These are phyloP conservation scores for Syzygium oleosum DNA, from an alignment of 345 rosid species.

Conservation along the genomic window DNA sequence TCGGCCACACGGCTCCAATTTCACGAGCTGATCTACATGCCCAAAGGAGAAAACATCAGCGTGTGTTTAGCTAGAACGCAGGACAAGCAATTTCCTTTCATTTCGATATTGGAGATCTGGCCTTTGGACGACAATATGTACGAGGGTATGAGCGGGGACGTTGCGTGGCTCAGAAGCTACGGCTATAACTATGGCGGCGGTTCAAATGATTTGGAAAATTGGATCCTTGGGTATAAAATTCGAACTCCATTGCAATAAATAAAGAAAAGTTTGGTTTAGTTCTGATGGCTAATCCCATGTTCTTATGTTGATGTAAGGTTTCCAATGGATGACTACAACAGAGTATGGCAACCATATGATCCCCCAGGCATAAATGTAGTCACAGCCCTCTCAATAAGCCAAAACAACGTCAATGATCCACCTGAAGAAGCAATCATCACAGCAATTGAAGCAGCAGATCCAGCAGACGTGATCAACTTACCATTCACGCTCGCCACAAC, in stretches of 20 bases:
- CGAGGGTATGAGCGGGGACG: constrained; percentile 4
- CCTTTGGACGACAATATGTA: not conserved
- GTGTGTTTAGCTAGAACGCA: constrained; percentile 10
- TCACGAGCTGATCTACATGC: constrained; percentile 10
- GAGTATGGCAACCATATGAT: not conserved
- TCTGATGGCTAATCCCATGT: not conserved
- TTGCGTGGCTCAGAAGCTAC: constrained; percentile 7
- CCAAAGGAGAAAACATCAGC: not conserved
- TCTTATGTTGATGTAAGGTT: not conserved
- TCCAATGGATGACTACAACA: not conserved
- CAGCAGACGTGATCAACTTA: constrained; percentile 5
- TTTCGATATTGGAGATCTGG: constrained; percentile 15
- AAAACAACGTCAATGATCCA: not conserved
- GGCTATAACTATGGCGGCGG: constrained; percentile 6
- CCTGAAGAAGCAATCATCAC: not conserved
- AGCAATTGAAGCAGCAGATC: not conserved
- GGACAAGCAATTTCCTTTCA: constrained; percentile 12
- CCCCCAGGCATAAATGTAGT: not conserved
- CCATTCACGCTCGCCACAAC: not conserved
- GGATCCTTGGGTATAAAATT: not conserved
- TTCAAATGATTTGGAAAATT: not conserved
- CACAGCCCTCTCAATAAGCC: not conserved
- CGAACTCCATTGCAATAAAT: not conserved
- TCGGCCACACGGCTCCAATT: not conserved
- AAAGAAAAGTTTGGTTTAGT: not conserved